Base-by-base conservation (phyloP, 805 yeast species). In the Metschnikowia similis region DNA sequence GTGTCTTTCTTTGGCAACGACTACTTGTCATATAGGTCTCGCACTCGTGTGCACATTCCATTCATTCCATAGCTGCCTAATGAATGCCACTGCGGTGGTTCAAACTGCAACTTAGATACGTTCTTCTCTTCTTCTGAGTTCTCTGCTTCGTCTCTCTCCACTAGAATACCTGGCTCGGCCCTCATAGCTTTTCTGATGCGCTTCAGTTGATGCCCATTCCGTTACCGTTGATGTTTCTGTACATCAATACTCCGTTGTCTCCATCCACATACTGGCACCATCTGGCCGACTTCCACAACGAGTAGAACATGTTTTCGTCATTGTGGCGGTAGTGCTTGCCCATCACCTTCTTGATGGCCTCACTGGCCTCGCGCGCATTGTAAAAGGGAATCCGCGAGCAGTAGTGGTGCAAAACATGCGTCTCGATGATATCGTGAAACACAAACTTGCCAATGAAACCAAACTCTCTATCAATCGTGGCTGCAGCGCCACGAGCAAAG, bases 381-480 rank as follows among this genome's bases (percentile, higher is more conserved):
- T 88, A 88, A 74, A 89, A 89, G 43, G 96, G 96, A 57, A 88
- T 87, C 67, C 95, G 76, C 9, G 91, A 84, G 55, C 81, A 83
- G 67, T 80, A 89, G 71, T 88, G 96, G 72, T 88, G 96, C 61
- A 85, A 77, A 48, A 89, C 96, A 66, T 88, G 96, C 47, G 96
- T 89, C 72, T 88, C 96, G 63, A 88, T 87, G 63, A 88, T 88
- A 66, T 87, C 95, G 69, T 88, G 96, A 82, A 88, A 85, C 61
- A 86, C 73, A 76, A 80, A 80, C 64, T 80, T 74, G 50, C 96
- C 96, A 54, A 85, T 74, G 65, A 87, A 84, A 30, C 92, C 91
- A 64, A 87, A 85, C 63, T 87, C 83, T 63, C 96, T 77, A 69
- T 88, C 96, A 55, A 89, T 83, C 50, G 96, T 88, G 53, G 92